phyloP scores from a whole-genome alignment of 2,329 filamentous ascomycete genomes.

The Zymoseptoria pseudotritici region DNA sequence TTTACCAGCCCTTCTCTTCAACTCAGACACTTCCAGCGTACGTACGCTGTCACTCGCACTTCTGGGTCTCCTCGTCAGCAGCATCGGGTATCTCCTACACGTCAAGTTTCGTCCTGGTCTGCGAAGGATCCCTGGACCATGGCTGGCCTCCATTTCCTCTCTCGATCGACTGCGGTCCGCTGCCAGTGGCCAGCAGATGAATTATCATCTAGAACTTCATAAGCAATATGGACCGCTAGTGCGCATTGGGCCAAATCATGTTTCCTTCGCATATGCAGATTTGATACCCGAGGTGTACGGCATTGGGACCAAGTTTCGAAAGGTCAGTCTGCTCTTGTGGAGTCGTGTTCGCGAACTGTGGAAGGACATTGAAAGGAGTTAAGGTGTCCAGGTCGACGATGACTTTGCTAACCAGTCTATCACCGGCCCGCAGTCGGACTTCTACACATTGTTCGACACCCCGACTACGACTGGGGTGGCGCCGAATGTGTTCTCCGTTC shows the following conservation, averaged over 20 bases:
- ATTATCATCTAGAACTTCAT: slow-evolving; percentile 35
- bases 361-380: not conserved
- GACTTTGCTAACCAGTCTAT: not conserved
- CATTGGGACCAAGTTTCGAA: slow-evolving; percentile 36
- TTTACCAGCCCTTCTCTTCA: not conserved
- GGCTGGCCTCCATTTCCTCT: slow-evolving; percentile 48
- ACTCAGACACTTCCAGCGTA: not conserved
- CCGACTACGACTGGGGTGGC: slow-evolving; percentile 12
- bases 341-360: not conserved
- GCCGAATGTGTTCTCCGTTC: slow-evolving; percentile 32
- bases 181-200: slow-evolving; percentile 63
- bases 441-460: slow-evolving; percentile 16
- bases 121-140: slow-evolving; percentile 43
- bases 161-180: slow-evolving; percentile 40
- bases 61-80: not conserved
- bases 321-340: slow-evolving; percentile 12
- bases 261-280: slow-evolving; percentile 22
- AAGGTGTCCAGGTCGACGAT: not conserved
- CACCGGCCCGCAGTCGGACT: slow-evolving; percentile 9
- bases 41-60: not conserved
- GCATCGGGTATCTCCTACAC: slow-evolving; percentile 1
- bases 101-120: slow-evolving; percentile 17
- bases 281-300: slow-evolving; percentile 29
- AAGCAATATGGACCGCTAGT: slow-evolving; percentile 25
- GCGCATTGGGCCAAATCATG: slow-evolving; percentile 27